phyloP scores from a whole-genome alignment of 768 basidiomycete species.

The Rhizopogon salebrosus region DNA sequence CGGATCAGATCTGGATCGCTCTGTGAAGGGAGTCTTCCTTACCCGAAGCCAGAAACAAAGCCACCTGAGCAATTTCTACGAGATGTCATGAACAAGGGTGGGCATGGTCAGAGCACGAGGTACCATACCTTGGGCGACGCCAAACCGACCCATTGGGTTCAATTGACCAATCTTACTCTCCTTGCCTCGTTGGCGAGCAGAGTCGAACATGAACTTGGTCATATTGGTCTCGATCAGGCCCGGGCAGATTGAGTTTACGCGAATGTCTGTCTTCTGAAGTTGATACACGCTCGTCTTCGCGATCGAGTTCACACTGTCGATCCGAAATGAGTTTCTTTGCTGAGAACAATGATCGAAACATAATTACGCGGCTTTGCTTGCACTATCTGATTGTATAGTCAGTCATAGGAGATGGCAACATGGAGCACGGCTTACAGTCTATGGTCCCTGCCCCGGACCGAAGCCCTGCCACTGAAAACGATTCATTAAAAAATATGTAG shows the following conservation, averaged over 20 bases:
- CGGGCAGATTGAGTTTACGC: conserved; percentile 88
- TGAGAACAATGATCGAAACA: not conserved
- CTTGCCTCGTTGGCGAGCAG: conserved; percentile 72
- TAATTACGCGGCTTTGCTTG: conserved; percentile 87
- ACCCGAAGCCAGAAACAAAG: conserved; percentile 87
- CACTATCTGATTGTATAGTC: conserved; percentile 58
- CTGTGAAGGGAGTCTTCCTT: conserved; percentile 15
- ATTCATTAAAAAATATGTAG: not conserved
- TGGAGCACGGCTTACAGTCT: conserved; percentile 54
- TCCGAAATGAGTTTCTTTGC: conserved; percentile 4
- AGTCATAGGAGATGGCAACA: conserved; percentile 1
- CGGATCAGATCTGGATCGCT: conserved; percentile 6
- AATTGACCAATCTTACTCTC: conserved; percentile 69
- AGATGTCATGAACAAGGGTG: conserved; percentile 9
- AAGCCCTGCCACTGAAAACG: conserved; percentile 66
- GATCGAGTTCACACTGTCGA: conserved; percentile 76
- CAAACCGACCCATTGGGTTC: conserved; percentile 80
- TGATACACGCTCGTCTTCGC: conserved; percentile 81
- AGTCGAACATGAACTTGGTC: conserved; percentile 74
- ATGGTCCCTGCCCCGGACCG: conserved; percentile 76
- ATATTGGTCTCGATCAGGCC: conserved; percentile 93
- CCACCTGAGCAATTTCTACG: conserved; percentile 81
- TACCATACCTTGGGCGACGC: conserved; percentile 65
- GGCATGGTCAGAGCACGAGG: conserved; percentile 10
- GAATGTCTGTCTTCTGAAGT: conserved; percentile 75